A percentile compares a stretch with the other conserved stretches of the same genome.
Conservation (phyloP, 306 rosid genomes). For the Prunus mira region DNA sequence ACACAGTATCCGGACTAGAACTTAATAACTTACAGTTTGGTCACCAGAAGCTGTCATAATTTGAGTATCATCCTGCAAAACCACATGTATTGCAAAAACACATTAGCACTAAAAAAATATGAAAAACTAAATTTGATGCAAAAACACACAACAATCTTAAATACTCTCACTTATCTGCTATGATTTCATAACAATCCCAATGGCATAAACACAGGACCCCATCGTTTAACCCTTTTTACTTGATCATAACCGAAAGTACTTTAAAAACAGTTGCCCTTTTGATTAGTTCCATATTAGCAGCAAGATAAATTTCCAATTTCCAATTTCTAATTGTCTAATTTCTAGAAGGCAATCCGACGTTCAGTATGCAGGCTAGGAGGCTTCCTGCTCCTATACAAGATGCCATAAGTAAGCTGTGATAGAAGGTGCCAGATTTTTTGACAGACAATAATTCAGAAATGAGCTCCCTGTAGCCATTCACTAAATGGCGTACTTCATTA, state of each 20-base stretch:
- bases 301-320: neutral
- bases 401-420: conserved; percentile 78
- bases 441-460: conserved; percentile 67
- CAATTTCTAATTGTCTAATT: neutral
- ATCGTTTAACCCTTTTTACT: neutral
- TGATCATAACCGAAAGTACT: neutral
- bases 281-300: neutral
- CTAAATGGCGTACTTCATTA: conserved; percentile 52
- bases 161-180: neutral
- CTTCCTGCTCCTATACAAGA: conserved; percentile 89
- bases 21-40: conserved; percentile 67
- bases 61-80: conserved; percentile 71
- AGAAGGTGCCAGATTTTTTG: conserved; percentile 49
- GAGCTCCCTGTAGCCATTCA: conserved; percentile 58
- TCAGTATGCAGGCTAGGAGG: conserved; percentile 55
- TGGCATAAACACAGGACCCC: neutral
- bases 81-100: neutral
- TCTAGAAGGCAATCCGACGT: conserved; percentile 62
- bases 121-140: neutral
- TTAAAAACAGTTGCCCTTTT: neutral
- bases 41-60: conserved; percentile 93
- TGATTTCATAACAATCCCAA: neutral
- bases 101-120: neutral
- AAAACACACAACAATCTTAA: neutral
- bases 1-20: neutral